These are phyloP conservation scores for Podospora tetraspora DNA, from an alignment of 495 filamentous ascomycete species.

Conservation along the genomic window DNA sequence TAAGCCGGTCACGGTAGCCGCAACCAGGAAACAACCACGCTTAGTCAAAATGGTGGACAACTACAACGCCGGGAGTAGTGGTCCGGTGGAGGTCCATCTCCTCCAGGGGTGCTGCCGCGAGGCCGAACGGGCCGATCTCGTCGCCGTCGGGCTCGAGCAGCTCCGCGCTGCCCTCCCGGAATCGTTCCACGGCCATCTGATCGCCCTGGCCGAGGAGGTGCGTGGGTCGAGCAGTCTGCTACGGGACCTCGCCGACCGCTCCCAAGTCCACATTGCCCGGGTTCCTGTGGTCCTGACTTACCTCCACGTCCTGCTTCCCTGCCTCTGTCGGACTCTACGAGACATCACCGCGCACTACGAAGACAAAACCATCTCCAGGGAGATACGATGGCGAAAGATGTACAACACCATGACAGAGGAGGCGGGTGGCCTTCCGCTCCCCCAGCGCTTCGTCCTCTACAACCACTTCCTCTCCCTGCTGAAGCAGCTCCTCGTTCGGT, in stretches of 20 bases:
- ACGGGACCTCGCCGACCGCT: constrained; percentile 47
- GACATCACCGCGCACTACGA: constrained; percentile 50
- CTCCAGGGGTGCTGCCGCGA: constrained; percentile 44
- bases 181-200: constrained; percentile 38
- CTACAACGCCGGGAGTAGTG: constrained; percentile 4
- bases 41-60: constrained; percentile 17
- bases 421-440: constrained; percentile 43
- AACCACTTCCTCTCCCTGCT: constrained; percentile 47
- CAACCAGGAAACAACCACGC: background rate
- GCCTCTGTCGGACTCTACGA: constrained; percentile 41
- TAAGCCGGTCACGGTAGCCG: background rate
- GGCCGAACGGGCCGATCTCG: constrained; percentile 40
- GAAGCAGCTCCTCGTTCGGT: constrained; percentile 46
- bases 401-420: constrained; percentile 48
- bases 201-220: constrained; percentile 39
- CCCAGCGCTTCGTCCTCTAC: constrained; percentile 49
- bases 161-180: constrained; percentile 37
- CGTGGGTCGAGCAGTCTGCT: constrained; percentile 39
- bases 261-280: constrained; percentile 44
- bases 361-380: constrained; percentile 40
- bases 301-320: constrained; percentile 49
- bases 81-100: constrained; percentile 29
- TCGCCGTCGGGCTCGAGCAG: constrained; percentile 37
- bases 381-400: constrained; percentile 49
- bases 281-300: constrained; percentile 46